Evolutionary conservation across 306 rosid genomes (phyloP).

Genomic region (Fagus sylvatica): DNA sequence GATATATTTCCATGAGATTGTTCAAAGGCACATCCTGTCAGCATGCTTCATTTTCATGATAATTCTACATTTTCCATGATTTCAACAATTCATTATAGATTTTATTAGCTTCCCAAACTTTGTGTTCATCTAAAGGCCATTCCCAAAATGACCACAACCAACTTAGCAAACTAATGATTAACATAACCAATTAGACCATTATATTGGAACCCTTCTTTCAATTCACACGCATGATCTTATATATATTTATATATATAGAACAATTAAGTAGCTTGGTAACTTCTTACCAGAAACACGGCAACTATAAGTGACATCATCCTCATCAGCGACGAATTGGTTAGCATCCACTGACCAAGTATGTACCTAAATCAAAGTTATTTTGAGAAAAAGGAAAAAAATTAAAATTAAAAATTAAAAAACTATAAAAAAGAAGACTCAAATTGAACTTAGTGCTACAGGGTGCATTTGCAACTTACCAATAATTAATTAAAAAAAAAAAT

Average conservation of each 20-base stretch:
- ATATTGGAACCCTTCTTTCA: neutral
- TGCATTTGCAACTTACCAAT: too few relatives aligned
- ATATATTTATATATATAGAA: neutral
- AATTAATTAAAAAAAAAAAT: too few relatives aligned
- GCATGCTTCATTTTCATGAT: neutral
- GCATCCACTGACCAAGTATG: conserved; percentile 81
- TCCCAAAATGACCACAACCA: neutral
- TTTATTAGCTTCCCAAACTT: neutral
- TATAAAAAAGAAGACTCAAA: neutral
- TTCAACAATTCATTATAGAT: neutral
- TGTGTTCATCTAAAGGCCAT: neutral
- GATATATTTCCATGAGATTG: neutral
- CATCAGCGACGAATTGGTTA: conserved; percentile 86
- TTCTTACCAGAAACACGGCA: conserved; percentile 82
- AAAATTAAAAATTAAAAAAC: too few relatives aligned
- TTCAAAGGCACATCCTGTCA: neutral
- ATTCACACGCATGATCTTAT: neutral
- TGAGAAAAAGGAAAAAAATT: neutral
- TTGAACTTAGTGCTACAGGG: neutral
- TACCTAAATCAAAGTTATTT: conserved; percentile 43
- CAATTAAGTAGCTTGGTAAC: neutral
- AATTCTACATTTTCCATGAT: neutral
- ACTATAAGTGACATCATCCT: conserved; percentile 81
- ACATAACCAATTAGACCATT: neutral
- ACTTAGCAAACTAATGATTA: neutral